Conservation (phyloP, 345 rosid species). For the Punica granatum region DNA sequence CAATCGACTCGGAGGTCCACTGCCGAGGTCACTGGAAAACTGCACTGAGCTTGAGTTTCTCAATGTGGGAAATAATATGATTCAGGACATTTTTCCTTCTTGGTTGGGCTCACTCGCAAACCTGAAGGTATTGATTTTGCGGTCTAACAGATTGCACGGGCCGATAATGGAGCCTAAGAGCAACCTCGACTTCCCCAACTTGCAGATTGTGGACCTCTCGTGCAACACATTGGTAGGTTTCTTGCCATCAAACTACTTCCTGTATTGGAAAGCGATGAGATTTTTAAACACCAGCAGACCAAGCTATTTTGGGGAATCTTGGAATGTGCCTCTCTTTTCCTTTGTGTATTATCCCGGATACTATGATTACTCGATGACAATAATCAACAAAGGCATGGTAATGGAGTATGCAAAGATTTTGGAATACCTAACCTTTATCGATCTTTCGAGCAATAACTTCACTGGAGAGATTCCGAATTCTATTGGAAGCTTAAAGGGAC, state of each 20-base stretch:
- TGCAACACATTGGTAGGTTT: neutral
- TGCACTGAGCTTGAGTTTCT: constrained; percentile 8
- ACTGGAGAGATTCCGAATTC: neutral
- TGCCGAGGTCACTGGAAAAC: neutral
- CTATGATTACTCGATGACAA: constrained; percentile 7
- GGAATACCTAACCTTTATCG: constrained; percentile 8
- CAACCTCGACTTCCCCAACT: neutral
- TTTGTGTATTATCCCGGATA: neutral
- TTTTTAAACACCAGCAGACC: neutral
- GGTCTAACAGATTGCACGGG: constrained; percentile 10
- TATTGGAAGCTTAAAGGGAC: constrained; percentile 3
- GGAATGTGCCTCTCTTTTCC: neutral
- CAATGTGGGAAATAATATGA: constrained; percentile 4
- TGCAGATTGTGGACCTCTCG: constrained; percentile 9
- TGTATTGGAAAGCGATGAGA: constrained; percentile 7
- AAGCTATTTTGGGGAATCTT: neutral
- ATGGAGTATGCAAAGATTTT: constrained; percentile 6
- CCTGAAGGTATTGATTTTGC: constrained; percentile 7
- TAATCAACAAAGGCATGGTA: constrained; percentile 11
- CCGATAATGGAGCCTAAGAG: neutral
- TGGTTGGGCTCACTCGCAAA: constrained; percentile 5
- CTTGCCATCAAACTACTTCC: constrained; percentile 8
- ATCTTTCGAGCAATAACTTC: constrained; percentile 9
- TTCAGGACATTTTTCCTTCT: constrained; percentile 10
- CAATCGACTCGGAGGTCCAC: neutral